Evolutionary conservation across 2,329 filamentous ascomycete species (phyloP).

Genomic region (Chaetomiaceae sp.): DNA sequence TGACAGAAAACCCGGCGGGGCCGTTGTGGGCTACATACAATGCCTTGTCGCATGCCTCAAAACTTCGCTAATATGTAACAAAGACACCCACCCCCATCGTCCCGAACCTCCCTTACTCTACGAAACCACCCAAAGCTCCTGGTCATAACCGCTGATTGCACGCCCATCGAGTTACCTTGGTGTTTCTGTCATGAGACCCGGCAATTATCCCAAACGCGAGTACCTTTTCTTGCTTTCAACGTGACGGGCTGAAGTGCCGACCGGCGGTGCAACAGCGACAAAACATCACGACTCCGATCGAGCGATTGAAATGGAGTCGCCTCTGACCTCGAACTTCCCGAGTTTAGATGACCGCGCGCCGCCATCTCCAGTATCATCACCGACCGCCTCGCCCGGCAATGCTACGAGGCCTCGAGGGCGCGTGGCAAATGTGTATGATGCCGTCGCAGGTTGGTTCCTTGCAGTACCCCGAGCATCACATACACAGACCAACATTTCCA

Average conservation of each 20-base stretch:
- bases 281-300: not conserved
- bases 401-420: slow-evolving; percentile 12
- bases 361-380: not conserved
- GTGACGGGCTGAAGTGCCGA: not conserved
- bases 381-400: not conserved
- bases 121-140: too few species aligned
- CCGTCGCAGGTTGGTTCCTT: slow-evolving; percentile 59
- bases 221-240: not conserved
- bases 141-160: too few species aligned
- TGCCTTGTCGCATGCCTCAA: too few species aligned
- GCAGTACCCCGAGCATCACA: not conserved
- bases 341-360: slow-evolving; percentile 17
- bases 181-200: too few species aligned
- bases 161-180: not conserved
- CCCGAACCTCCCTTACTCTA: too few species aligned
- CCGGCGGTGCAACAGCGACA: too few species aligned
- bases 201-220: too few species aligned
- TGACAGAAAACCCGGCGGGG: too few species aligned
- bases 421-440: slow-evolving; percentile 63
- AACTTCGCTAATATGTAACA: too few species aligned
- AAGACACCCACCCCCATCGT: too few species aligned
- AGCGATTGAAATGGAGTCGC: slow-evolving; percentile 1
- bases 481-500: slow-evolving; percentile 16
- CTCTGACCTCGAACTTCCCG: not conserved
- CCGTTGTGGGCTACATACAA: too few species aligned